Evolutionary conservation across 2,329 filamentous ascomycete species (phyloP).

Genomic region (Penicillium sp.): DNA sequence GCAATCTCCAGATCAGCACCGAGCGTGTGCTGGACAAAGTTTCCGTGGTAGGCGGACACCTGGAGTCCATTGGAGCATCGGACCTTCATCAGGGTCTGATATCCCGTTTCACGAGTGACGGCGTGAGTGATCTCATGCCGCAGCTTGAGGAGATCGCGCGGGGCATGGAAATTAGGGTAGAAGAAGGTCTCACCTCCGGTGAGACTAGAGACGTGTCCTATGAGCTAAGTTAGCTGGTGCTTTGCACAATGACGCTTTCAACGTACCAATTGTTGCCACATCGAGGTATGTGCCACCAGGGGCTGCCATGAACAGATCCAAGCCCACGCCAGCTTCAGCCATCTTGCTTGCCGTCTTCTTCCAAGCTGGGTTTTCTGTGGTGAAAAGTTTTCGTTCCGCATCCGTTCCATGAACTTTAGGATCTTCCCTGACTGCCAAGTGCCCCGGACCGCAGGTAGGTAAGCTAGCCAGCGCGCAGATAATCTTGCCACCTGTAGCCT

Average conservation of each 20-base stretch:
- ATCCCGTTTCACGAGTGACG: slow-evolving; percentile 86
- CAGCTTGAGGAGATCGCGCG: slow-evolving; percentile 79
- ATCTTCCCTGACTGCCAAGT: slow-evolving; percentile 82
- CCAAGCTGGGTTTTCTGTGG: slow-evolving; percentile 85
- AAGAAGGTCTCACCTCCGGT: slow-evolving; percentile 97
- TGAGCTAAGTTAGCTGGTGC: slow-evolving; percentile 6
- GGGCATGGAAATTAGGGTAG: slow-evolving; percentile 91
- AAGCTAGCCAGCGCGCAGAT: slow-evolving; percentile 83
- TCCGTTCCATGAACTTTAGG: slow-evolving; percentile 82
- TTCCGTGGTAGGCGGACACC: slow-evolving; percentile 89
- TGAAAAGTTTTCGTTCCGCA: slow-evolving; percentile 85
- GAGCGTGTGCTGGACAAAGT: slow-evolving; percentile 93
- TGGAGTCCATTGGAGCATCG: slow-evolving; percentile 95
- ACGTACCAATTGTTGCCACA: slow-evolving; percentile 80
- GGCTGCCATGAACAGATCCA: slow-evolving; percentile 92
- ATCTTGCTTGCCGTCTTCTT: slow-evolving; percentile 83
- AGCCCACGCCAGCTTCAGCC: slow-evolving; percentile 79
- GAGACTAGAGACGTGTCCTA: slow-evolving; percentile 76
- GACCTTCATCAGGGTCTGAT: slow-evolving; percentile 96
- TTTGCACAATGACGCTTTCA: background rate
- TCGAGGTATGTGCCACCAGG: slow-evolving; percentile 89
- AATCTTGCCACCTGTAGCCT: slow-evolving; percentile 87
- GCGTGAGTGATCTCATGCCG: slow-evolving; percentile 82
- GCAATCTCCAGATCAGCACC: slow-evolving; percentile 94
- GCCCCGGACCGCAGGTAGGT: slow-evolving; percentile 86